These are phyloP conservation scores for Cucumis hystrix DNA, from an alignment of 306 rosid genomes.

Conservation along the genomic window DNA sequence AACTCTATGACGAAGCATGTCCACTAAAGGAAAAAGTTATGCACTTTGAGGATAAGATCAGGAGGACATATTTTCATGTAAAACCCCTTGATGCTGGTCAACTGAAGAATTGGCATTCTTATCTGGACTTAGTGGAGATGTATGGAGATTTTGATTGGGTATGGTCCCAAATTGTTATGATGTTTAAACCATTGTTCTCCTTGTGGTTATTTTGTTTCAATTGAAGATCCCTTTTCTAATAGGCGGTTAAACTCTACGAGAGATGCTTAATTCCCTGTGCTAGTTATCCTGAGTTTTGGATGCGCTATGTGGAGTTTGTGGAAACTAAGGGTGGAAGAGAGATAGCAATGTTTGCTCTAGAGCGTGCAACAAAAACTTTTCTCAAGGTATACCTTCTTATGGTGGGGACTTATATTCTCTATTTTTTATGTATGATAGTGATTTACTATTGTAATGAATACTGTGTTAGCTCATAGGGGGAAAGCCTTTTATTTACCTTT, in stretches of 20 bases:
- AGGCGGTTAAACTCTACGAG: constrained; percentile 86
- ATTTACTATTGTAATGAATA: not conserved
- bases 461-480: too few species aligned
- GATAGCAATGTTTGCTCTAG: constrained; percentile 65
- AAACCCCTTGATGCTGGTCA: constrained; percentile 48
- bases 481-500: not conserved
- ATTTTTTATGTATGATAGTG: not conserved
- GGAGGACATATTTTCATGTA: constrained; percentile 63
- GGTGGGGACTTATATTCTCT: not conserved
- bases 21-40: constrained; percentile 36
- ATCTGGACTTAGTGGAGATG: constrained; percentile 75
- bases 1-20: constrained; percentile 48
- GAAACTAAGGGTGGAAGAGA: constrained; percentile 93
- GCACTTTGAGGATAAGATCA: constrained; percentile 53
- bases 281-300: constrained; percentile 86
- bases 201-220: not conserved
- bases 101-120: constrained; percentile 78
- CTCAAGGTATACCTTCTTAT: constrained; percentile 38
- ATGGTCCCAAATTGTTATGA: constrained; percentile 17
- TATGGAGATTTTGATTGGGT: constrained; percentile 93
- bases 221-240: constrained; percentile 12
- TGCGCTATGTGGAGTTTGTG: constrained; percentile 80
- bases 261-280: constrained; percentile 91
- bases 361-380: constrained; percentile 65
- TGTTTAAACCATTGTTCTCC: constrained; percentile 10